phyloP scores from a whole-genome alignment of 2,329 filamentous ascomycete species.

The Talaromyces sp. region DNA sequence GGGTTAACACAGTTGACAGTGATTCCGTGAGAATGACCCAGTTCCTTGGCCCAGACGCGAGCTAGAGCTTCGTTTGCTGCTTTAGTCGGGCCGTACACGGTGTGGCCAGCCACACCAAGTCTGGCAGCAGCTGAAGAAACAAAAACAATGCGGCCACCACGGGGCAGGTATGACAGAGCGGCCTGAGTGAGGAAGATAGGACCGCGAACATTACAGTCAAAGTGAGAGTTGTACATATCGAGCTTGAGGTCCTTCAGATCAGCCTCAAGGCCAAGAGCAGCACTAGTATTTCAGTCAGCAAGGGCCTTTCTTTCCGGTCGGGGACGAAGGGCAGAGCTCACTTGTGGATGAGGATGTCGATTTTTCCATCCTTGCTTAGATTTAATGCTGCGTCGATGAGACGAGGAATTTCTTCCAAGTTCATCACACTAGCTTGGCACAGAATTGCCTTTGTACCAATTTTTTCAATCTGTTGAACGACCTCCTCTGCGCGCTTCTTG shows the following conservation, averaged over 20 bases:
- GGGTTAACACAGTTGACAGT: conserved; percentile 64
- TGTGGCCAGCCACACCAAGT: conserved; percentile 50
- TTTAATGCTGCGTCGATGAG: conserved; percentile 14
- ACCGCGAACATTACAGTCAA: conserved; percentile 25
- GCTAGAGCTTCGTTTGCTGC: conserved; percentile 63
- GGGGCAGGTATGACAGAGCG: conserved; percentile 31
- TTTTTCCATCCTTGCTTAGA: conserved; percentile 17
- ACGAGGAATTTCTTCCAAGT: conserved; percentile 10
- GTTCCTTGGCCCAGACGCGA: conserved; percentile 61
- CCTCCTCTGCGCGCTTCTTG: conserved; percentile 4
- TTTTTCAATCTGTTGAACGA: conserved; percentile 7
- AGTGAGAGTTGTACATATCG: conserved; percentile 16
- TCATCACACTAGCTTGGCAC: conserved; percentile 14
- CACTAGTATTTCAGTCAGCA: conserved; percentile 4
- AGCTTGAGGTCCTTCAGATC: conserved; percentile 10
- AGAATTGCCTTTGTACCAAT: conserved; percentile 12
- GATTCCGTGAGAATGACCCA: conserved; percentile 49
- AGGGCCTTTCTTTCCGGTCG: background rate
- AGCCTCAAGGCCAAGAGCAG: conserved; percentile 14
- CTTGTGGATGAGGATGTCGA: conserved; percentile 23
- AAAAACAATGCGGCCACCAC: conserved; percentile 56
- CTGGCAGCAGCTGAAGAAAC: conserved; percentile 59
- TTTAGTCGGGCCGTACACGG: conserved; percentile 62
- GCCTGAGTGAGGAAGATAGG: conserved; percentile 37
- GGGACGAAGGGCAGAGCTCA: conserved; percentile 1